Evolutionary conservation across 129 eudicot genomes (phyloP), one percentile per base, ranked within the genome.

Genomic region (Flaveria ramosissima): DNA sequence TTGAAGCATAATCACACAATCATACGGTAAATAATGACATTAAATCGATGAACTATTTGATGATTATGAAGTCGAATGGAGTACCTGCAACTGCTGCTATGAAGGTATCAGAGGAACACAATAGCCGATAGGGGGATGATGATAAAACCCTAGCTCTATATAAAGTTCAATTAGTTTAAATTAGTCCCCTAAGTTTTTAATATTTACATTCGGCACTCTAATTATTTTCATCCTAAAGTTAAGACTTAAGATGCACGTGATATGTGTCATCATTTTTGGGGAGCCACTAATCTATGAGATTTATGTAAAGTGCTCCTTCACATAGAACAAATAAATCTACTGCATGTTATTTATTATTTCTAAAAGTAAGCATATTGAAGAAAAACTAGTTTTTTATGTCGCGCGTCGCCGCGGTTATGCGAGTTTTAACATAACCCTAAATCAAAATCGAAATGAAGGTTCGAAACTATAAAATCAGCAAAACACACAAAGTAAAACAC

Each of bases 81-180:
- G 15, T 66, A 76, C 80, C 80, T 76, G 80, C 67, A 76, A 65
- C 80, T 67, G 80, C 80, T 39, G 80, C 79, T 17, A 63, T 48
- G 72, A 47, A 48, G 43, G 21, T 57, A 66, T 50, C 19, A 10
- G 43, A 65, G 72, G 19, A 41, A 30, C 72, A 70, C 14, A 61
- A 9, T 48, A 30, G 19, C 7, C 26, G 27, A 71, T 17, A 65
- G 65, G 53, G 73, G 15, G 65, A 11, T 15, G 24, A 76, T 1
- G 20, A 16, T 23, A 36, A 76, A 76, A 76, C 80, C 80, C 80
- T 76, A 76, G 74, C 74, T 76, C 27, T 65, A 17, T 76, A 76
- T 76, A 76, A 32, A 51, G 43, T 66, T 14, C 12, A 5, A 19
- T 2, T 3, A 66, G 41, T 66, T 63, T 13, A 13, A 2, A 23